Conservation (phyloP, 306 rosid genomes). For the Prunus armeniaca region DNA sequence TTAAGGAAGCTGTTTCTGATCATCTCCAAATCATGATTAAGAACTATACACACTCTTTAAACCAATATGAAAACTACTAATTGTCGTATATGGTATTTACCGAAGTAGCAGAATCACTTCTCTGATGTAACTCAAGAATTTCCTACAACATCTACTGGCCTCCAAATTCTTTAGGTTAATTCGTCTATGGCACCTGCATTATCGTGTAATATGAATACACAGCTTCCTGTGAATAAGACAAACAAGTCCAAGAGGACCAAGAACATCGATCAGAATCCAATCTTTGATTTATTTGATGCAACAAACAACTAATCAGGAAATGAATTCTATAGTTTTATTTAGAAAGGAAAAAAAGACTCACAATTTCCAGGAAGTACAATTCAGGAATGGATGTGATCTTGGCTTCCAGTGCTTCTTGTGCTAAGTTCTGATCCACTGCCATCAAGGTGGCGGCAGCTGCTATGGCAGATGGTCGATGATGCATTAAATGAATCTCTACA, state of each 20-base stretch:
- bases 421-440: constrained; percentile 50
- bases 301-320: too few relatives aligned
- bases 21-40: constrained; percentile 24
- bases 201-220: constrained; percentile 46
- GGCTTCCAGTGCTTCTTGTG: constrained; percentile 43
- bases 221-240: constrained; percentile 44
- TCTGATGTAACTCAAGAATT: constrained; percentile 29
- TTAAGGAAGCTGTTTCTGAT: constrained; percentile 21
- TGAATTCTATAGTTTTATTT: neutral
- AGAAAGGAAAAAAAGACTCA: constrained; percentile 27
- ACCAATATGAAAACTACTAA: constrained; percentile 22
- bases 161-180: neutral
- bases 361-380: constrained; percentile 39
- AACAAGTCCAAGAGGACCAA: neutral
- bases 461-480: constrained; percentile 62
- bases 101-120: constrained; percentile 7
- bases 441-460: constrained; percentile 74
- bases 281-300: neutral
- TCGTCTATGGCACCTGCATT: constrained; percentile 48
- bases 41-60: constrained; percentile 18
- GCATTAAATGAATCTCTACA: constrained; percentile 62
- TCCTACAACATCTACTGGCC: constrained; percentile 27
- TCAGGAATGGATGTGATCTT: constrained; percentile 57
- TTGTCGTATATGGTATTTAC: constrained; percentile 16
- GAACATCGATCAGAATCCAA: neutral